phyloP scores from a whole-genome alignment of 2,329 filamentous ascomycete species.

The Arthrinium phaeospermum region DNA sequence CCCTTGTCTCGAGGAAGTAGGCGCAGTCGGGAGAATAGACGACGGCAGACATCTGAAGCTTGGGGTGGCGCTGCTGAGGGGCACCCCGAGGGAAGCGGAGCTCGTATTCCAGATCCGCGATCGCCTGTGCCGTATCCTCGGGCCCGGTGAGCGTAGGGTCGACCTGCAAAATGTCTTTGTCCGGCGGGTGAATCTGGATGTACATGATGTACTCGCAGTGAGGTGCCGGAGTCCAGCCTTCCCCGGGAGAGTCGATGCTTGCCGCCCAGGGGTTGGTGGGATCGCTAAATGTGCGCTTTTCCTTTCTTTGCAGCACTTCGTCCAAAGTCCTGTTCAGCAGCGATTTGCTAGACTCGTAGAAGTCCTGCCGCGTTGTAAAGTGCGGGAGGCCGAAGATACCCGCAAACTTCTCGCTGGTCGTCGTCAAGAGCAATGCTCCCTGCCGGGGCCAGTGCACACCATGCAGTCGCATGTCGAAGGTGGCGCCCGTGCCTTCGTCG shows the following conservation, averaged over 20 bases:
- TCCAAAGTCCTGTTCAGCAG: slow-evolving; percentile 77
- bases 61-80: slow-evolving; percentile 59
- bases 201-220: slow-evolving; percentile 92
- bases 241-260: slow-evolving; percentile 64
- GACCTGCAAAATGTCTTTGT: slow-evolving; percentile 43
- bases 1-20: slow-evolving; percentile 69
- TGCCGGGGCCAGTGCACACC: slow-evolving; percentile 86
- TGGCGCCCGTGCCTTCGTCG: slow-evolving; percentile 69
- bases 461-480: slow-evolving; percentile 79
- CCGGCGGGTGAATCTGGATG: slow-evolving; percentile 72
- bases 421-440: slow-evolving; percentile 81
- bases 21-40: slow-evolving; percentile 73
- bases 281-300: slow-evolving; percentile 59
- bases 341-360: slow-evolving; percentile 62
- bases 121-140: slow-evolving; percentile 45
- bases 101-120: slow-evolving; percentile 66
- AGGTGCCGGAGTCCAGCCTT: slow-evolving; percentile 65
- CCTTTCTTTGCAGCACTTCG: slow-evolving; percentile 69
- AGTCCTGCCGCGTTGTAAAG: slow-evolving; percentile 66
- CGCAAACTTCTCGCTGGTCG: slow-evolving; percentile 92
- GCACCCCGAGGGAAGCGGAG: slow-evolving; percentile 66
- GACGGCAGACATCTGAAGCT: slow-evolving; percentile 65
- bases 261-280: slow-evolving; percentile 79
- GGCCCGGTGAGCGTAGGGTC: slow-evolving; percentile 39
- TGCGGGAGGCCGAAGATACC: slow-evolving; percentile 91